These are phyloP conservation scores for Phialophora tarda DNA, from an alignment of 2,329 filamentous ascomycete genomes.

Conservation along the genomic window DNA sequence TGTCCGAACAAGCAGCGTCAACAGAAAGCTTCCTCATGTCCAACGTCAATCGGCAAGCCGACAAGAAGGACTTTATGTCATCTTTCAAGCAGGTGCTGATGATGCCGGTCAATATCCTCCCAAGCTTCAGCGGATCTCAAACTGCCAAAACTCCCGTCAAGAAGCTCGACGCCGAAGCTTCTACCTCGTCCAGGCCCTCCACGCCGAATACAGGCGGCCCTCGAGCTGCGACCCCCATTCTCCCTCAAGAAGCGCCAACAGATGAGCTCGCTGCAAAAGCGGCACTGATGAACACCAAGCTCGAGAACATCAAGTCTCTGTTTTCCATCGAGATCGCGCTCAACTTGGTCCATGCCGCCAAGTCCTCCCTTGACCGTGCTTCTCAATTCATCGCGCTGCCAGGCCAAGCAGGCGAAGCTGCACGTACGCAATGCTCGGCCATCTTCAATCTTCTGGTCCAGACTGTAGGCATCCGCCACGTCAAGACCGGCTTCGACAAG, in stretches of 20 bases:
- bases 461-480: constrained; percentile 82
- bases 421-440: constrained; percentile 82
- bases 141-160: constrained; percentile 41
- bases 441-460: constrained; percentile 87
- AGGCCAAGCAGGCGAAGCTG: constrained; percentile 79
- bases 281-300: constrained; percentile 91
- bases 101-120: constrained; percentile 94
- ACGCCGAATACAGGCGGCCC: constrained; percentile 40
- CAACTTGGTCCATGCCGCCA: constrained; percentile 84
- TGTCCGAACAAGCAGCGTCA: constrained; percentile 87
- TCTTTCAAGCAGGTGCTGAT: constrained; percentile 99
- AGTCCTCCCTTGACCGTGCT: constrained; percentile 82
- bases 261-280: constrained; percentile 95
- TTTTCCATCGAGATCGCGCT: constrained; percentile 97
- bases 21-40: constrained; percentile 96
- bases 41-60: constrained; percentile 89
- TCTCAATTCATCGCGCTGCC: constrained; percentile 81
- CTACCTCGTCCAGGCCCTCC: constrained; percentile 40
- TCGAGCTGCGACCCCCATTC: constrained; percentile 48
- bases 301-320: constrained; percentile 92
- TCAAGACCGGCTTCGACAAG: constrained; percentile 91
- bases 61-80: constrained; percentile 93
- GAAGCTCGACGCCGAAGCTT: constrained; percentile 41
- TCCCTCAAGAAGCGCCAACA: constrained; percentile 73
- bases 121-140: constrained; percentile 67